Percentiles rank a stretch among this genome's conserved stretches.
These are phyloP conservation scores for Megacollybia marginata DNA, from an alignment of 768 basidiomycete genomes.

Conservation along the genomic window DNA sequence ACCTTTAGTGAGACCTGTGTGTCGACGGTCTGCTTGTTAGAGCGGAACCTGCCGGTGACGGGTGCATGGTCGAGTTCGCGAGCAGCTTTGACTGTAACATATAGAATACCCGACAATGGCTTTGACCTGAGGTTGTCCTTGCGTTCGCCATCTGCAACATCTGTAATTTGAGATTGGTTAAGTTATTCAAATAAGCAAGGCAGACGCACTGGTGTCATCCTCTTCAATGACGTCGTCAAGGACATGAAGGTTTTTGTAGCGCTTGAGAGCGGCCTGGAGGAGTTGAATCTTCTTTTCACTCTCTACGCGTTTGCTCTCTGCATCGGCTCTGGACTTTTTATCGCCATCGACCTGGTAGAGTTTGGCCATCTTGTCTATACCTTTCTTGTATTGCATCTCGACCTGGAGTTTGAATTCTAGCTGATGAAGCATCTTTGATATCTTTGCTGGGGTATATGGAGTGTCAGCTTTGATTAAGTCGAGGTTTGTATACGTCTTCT, in stretches of 20 bases:
- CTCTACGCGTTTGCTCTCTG: conserved; percentile 89
- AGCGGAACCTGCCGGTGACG: conserved; percentile 58
- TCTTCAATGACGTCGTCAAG: conserved; percentile 87
- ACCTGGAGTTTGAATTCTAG: conserved; percentile 99
- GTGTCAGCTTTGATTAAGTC: conserved; percentile 98
- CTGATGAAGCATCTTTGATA: conserved; percentile 96
- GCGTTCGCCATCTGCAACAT: conserved; percentile 65
- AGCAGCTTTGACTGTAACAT: conserved; percentile 82
- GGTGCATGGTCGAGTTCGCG: conserved; percentile 95
- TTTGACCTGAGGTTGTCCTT: conserved; percentile 93
- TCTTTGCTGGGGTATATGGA: conserved; percentile 92
- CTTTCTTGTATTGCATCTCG: conserved; percentile 95
- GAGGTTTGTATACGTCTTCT: conserved; percentile 72
- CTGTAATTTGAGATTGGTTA: conserved; percentile 28
- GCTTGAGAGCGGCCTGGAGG: conserved; percentile 83
- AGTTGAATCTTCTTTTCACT: conserved; percentile 96
- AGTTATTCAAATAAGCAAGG: not conserved
- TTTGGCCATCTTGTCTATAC: conserved; percentile 98
- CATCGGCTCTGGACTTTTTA: conserved; percentile 90
- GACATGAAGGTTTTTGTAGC: conserved; percentile 94
- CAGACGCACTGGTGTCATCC: conserved; percentile 58
- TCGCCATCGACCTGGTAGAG: conserved; percentile 95
- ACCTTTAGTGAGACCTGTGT: conserved; percentile 93
- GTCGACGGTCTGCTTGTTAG: conserved; percentile 74
- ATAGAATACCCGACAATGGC: conserved; percentile 87